These are phyloP conservation scores for Cladophialophora yegresii DNA, from an alignment of 2,329 filamentous ascomycete genomes.

Conservation along the genomic window DNA sequence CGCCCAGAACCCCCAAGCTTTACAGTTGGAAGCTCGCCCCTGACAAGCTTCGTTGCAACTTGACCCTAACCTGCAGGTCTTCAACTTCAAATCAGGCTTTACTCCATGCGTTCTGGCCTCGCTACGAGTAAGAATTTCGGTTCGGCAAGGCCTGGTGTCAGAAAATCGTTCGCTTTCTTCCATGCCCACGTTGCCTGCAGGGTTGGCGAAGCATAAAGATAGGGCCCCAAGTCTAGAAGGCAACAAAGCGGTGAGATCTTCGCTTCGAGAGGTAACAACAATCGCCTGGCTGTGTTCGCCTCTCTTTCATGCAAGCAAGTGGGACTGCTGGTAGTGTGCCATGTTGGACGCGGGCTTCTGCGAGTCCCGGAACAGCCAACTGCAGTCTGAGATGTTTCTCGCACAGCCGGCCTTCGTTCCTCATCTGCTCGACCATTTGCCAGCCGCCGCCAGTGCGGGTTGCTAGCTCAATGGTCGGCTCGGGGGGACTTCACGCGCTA, in stretches of 20 bases:
- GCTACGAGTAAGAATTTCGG: background rate
- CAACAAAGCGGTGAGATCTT: conserved; percentile 12
- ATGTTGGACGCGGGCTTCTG: background rate
- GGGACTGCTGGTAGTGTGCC: background rate
- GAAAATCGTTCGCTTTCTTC: conserved; percentile 2
- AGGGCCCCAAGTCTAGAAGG: conserved; percentile 6
- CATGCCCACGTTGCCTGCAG: conserved; percentile 5
- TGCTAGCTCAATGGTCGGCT: conserved; percentile 1
- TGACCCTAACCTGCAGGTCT: no score
- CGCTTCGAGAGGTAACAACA: conserved; percentile 1
- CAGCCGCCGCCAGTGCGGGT: background rate
- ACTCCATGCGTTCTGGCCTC: background rate
- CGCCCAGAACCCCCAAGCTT: background rate
- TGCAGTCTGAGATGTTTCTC: background rate
- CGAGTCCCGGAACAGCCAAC: background rate
- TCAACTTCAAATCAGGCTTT: background rate
- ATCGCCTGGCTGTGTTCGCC: background rate
- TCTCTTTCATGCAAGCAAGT: conserved; percentile 1
- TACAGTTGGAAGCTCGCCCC: background rate
- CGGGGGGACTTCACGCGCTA: background rate
- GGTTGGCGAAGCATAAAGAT: background rate
- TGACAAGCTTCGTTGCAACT: background rate
- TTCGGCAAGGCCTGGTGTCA: background rate
- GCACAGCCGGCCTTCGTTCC: background rate
- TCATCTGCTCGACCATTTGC: background rate